A percentile compares a stretch with the other conserved stretches of the same genome.
Evolutionary conservation across 352 stramenopile genomes (phyloP).

Genomic region (Phytophthora aleatoria): DNA sequence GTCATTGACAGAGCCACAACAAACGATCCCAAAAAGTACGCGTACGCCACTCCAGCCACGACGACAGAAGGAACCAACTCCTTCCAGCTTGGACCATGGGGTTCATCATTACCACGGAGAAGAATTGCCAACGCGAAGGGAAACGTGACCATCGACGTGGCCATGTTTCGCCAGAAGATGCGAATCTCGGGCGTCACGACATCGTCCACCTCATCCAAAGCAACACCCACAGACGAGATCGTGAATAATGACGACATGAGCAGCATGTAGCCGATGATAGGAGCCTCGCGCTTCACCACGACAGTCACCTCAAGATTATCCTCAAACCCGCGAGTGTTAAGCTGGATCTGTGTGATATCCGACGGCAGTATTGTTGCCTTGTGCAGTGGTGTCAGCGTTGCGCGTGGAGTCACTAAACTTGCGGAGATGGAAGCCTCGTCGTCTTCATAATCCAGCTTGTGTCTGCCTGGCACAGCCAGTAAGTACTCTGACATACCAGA

Average conservation of each 20-base stretch:
- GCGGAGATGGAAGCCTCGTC: conserved; percentile 23
- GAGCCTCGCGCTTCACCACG: conserved; percentile 67
- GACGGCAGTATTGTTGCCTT: conserved; percentile 59
- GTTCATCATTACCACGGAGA: conserved; percentile 33
- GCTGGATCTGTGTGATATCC: conserved; percentile 73
- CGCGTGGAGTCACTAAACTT: conserved; percentile 35
- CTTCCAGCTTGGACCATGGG: conserved; percentile 28
- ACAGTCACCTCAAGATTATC: conserved; percentile 77
- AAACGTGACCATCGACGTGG: conserved; percentile 63
- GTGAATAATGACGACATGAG: conserved; percentile 73
- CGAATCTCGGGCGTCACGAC: conserved; percentile 76
- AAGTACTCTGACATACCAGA: conserved; percentile 62
- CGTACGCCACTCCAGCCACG: conserved; percentile 62
- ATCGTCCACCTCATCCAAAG: conserved; percentile 66
- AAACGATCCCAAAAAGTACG: conserved; percentile 77
- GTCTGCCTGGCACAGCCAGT: conserved; percentile 63
- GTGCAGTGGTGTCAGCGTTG: conserved; percentile 36
- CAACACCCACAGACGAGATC: conserved; percentile 78
- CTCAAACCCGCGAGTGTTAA: conserved; percentile 72
- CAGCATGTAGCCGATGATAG: conserved; percentile 72
- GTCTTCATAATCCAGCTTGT: conserved; percentile 42
- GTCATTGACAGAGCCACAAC: conserved; percentile 68
- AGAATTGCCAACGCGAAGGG: conserved; percentile 51
- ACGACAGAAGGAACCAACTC: conserved; percentile 52
- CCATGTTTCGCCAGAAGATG: conserved; percentile 85